phyloP scores from a whole-genome alignment of 805 yeast genomes.

The Grigorovia transvaalensis region DNA sequence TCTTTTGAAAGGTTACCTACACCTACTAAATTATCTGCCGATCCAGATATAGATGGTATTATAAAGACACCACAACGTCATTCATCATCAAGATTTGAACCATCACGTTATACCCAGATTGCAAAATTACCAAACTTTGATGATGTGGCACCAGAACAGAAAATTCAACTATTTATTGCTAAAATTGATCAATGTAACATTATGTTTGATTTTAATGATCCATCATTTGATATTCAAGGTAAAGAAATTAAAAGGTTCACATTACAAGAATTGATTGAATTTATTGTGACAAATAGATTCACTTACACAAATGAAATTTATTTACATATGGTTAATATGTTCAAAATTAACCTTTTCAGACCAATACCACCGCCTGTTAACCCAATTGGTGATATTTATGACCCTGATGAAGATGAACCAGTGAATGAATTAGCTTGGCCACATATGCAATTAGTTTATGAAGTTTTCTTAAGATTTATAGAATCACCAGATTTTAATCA shows the following conservation, averaged over 20 bases:
- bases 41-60: constrained; percentile 58
- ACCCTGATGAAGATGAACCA: constrained; percentile 98
- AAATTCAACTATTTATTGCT: constrained; percentile 60
- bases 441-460: constrained; percentile 95
- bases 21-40: constrained; percentile 47
- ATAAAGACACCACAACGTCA: constrained; percentile 84
- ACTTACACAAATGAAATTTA: constrained; percentile 87
- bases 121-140: constrained; percentile 76
- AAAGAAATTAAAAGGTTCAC: constrained; percentile 86
- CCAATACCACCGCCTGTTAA: constrained; percentile 98
- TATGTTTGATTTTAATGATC: constrained; percentile 89
- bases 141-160: constrained; percentile 77
- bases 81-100: constrained; percentile 84
- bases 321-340: constrained; percentile 79
- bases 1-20: constrained; percentile 49
- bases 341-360: constrained; percentile 76
- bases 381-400: constrained; percentile 91
- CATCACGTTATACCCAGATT: constrained; percentile 53
- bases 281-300: constrained; percentile 72
- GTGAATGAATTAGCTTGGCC: constrained; percentile 97
- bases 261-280: constrained; percentile 80
- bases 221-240: constrained; percentile 82
- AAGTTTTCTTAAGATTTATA: constrained; percentile 82
- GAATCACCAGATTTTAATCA: constrained; percentile 94
- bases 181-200: constrained; percentile 92